These are phyloP conservation scores for Symbiodinium natans DNA, from an alignment of 73 alveolate genomes.

Conservation along the genomic window DNA sequence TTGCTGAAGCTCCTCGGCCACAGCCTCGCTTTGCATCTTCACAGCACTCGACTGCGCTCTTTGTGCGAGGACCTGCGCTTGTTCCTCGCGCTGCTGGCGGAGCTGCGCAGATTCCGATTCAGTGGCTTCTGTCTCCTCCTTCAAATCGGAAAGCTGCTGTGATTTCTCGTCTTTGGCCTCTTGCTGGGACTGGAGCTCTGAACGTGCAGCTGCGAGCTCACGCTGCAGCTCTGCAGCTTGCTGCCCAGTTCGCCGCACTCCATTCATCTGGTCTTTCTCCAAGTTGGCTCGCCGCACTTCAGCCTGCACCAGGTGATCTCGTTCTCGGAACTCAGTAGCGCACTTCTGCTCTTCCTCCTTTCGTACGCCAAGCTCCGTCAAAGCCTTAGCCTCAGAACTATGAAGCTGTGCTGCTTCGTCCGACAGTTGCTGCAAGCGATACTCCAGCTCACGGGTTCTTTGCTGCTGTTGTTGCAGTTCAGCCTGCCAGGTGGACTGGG, in stretches of 20 bases:
- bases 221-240: conserved; percentile 4
- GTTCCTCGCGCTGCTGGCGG: not conserved
- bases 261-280: conserved; percentile 16
- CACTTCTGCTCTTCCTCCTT: not conserved
- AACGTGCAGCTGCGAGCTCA: not conserved
- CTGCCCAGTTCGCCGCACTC: conserved; percentile 2
- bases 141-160: not conserved
- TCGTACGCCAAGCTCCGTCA: conserved; percentile 2
- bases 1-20: not conserved
- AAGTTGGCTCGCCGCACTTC: conserved; percentile 3
- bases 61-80: not conserved
- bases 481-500: not conserved
- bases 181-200: not conserved
- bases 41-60: not conserved
- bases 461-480: conserved; percentile 77
- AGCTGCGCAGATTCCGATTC: not conserved
- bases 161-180: not conserved
- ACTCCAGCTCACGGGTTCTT: conserved; percentile 56
- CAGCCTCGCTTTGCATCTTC: not conserved
- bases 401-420: conserved; percentile 60
- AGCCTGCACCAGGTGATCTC: not conserved
- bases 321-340: not conserved
- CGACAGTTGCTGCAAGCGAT: conserved; percentile 64
- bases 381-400: conserved; percentile 19
- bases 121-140: not conserved